A percentile compares a stretch with the other conserved stretches of the same genome.
Evolutionary conservation across 345 rosid species (phyloP).

Genomic region (Atalantia buxifolia): DNA sequence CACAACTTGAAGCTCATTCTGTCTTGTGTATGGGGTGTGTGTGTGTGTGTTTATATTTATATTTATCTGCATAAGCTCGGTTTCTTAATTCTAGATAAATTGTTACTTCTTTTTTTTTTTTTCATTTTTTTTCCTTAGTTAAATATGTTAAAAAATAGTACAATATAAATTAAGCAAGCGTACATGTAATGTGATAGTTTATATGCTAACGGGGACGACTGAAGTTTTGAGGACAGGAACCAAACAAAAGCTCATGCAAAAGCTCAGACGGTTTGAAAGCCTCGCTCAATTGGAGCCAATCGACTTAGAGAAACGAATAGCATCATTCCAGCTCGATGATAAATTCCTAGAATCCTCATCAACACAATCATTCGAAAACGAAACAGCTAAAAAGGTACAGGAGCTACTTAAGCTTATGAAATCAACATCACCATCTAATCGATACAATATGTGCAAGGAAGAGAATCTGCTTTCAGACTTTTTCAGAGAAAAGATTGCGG

Average conservation of each 20-base stretch:
- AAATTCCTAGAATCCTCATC: background rate
- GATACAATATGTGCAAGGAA: background rate
- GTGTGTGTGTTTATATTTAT: too few relatives aligned
- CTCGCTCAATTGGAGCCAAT: slow-evolving; percentile 51
- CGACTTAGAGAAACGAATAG: slow-evolving; percentile 59
- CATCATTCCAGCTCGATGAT: slow-evolving; percentile 26
- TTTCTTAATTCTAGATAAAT: background rate
- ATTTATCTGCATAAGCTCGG: background rate
- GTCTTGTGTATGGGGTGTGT: background rate
- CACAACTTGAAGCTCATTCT: too few relatives aligned
- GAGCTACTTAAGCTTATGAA: slow-evolving; percentile 19
- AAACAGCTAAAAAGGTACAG: background rate
- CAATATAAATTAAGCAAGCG: too few relatives aligned
- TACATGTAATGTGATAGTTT: background rate
- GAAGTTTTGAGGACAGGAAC: slow-evolving; percentile 25
- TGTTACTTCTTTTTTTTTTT: too few relatives aligned
- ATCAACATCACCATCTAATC: slow-evolving; percentile 1
- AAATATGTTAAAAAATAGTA: too few relatives aligned
- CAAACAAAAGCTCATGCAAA: slow-evolving; percentile 40
- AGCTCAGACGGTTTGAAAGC: slow-evolving; percentile 30
- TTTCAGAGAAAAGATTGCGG: slow-evolving; percentile 39
- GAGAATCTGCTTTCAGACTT: slow-evolving; percentile 47
- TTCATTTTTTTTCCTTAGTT: too few relatives aligned
- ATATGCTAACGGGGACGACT: background rate
- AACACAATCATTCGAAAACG: background rate